These are phyloP conservation scores for Tillandsia fasciculata DNA, from an alignment of 176 grass and related monocot genomes.

Conservation along the genomic window DNA sequence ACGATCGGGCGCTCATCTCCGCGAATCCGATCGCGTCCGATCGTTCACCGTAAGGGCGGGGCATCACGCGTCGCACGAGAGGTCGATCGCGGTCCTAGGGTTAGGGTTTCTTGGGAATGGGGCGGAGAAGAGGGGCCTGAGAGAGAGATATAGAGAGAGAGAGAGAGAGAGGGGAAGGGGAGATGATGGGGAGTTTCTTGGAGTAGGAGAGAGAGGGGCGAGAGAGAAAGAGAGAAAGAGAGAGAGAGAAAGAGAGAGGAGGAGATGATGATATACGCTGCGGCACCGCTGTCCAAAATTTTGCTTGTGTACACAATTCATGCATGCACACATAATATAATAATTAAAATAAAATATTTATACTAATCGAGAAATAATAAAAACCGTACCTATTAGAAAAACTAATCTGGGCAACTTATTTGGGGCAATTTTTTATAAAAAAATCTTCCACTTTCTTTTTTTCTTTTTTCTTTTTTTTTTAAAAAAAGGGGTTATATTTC, in stretches of 20 bases:
- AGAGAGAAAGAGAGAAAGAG: not conserved
- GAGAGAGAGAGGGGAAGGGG: slow-evolving; percentile 8
- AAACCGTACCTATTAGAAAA: too few species aligned
- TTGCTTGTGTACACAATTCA: slow-evolving; percentile 10
- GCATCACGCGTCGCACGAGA: not conserved
- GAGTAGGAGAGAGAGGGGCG: slow-evolving; percentile 16
- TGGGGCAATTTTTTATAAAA: too few species aligned
- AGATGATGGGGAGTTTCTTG: slow-evolving; percentile 22
- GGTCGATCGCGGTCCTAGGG: not conserved
- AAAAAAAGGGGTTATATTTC: too few species aligned
- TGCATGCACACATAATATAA: slow-evolving; percentile 13
- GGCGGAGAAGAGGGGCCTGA: slow-evolving; percentile 22
- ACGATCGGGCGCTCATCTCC: not conserved
- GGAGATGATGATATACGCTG: not conserved
- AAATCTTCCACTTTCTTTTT: too few species aligned
- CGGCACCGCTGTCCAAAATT: slow-evolving; percentile 10
- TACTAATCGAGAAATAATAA: too few species aligned
- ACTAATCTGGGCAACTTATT: too few species aligned
- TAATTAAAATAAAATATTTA: not conserved
- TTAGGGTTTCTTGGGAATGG: not conserved
- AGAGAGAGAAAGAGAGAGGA: slow-evolving; percentile 1
- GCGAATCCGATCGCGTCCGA: not conserved
- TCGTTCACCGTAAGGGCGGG: not conserved
- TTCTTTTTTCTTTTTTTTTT: too few species aligned
- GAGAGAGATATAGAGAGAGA: not conserved